phyloP scores from a whole-genome alignment of 2,329 filamentous ascomycete genomes.

The Curvularia spicifera region DNA sequence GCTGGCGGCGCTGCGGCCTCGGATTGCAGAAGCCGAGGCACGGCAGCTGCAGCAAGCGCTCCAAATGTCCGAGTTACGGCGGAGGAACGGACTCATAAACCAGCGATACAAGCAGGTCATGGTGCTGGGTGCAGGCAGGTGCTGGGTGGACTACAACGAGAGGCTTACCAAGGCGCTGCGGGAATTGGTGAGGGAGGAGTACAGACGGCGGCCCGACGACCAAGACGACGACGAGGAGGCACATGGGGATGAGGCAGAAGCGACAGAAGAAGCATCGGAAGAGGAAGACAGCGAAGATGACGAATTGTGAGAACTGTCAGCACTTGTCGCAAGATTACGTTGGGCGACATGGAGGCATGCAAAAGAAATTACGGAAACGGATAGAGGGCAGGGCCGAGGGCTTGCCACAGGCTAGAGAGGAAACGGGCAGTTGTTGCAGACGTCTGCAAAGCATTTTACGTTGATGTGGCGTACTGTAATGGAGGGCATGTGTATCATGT shows the following conservation, averaged over 20 bases:
- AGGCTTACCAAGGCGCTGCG: conserved; percentile 71
- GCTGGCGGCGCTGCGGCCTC: conserved; percentile 64
- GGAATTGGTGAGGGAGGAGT: conserved; percentile 68
- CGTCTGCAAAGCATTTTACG: conserved; percentile 1
- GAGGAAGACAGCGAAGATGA: conserved; percentile 13
- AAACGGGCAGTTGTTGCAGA: neutral
- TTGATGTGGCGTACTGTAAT: neutral
- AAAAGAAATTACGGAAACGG: conserved; percentile 1
- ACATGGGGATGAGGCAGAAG: conserved; percentile 10
- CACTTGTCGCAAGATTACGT: neutral
- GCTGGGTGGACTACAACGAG: conserved; percentile 74
- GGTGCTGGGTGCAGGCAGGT: conserved; percentile 70
- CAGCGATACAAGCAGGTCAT: conserved; percentile 74
- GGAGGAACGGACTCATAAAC: conserved; percentile 63
- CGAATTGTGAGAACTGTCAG: conserved; percentile 16
- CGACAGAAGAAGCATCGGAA: neutral
- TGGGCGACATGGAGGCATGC: neutral
- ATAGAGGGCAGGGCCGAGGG: neutral
- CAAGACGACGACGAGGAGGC: neutral
- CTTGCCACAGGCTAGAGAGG: neutral
- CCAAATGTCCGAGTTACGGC: conserved; percentile 68
- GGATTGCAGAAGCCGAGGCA: conserved; percentile 66
- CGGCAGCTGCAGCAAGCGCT: conserved; percentile 67
- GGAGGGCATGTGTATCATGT: neutral
- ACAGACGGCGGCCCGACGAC: conserved; percentile 57